phyloP scores from a whole-genome alignment of 1,139 yeast genomes.

The Kazachstania sp. region DNA sequence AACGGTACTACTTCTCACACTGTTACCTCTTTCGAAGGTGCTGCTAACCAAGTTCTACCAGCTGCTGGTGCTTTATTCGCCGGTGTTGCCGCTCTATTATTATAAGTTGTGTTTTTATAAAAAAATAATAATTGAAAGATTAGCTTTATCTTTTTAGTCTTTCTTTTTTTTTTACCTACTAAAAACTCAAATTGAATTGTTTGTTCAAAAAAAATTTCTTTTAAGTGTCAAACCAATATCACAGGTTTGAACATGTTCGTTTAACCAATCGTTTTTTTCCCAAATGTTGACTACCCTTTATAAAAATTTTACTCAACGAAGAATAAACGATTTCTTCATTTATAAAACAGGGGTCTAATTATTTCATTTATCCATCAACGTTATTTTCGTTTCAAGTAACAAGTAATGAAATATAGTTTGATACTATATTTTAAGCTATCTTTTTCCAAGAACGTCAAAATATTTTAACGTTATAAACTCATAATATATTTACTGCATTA shows the following conservation, averaged over 20 bases:
- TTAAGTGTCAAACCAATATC: neutral
- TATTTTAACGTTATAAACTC: neutral
- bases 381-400: no score
- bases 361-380: no score
- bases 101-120: slow-evolving; percentile 18
- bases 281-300: no score
- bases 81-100: slow-evolving; percentile 34
- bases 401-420: no score
- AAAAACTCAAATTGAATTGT: neutral
- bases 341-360: no score
- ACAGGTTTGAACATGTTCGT: neutral
- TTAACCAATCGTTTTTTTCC: neutral
- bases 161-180: neutral
- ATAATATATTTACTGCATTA: neutral
- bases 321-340: no score
- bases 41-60: slow-evolving; percentile 31
- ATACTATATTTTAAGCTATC: no score
- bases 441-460: no score
- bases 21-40: slow-evolving; percentile 23
- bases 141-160: neutral
- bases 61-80: slow-evolving; percentile 34
- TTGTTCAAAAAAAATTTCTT: neutral
- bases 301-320: no score
- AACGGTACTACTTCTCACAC: slow-evolving; percentile 13
- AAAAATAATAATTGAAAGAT: neutral